Conservation (phyloP, 2,329 filamentous ascomycete genomes). For the Helminthosporium solani region DNA sequence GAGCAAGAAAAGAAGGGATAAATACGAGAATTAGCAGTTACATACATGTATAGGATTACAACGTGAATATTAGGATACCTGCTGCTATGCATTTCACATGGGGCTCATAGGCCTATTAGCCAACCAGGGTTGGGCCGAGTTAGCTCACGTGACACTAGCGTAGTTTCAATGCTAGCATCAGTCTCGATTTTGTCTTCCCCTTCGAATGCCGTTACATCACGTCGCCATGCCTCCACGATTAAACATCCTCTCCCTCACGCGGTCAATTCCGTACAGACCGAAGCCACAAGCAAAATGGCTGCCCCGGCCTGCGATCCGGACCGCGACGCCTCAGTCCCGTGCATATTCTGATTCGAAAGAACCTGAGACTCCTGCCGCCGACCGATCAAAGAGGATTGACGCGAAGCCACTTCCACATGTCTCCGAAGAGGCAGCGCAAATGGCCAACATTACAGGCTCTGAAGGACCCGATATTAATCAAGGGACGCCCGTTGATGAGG, state of each 20-base stretch:
- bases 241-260: slow-evolving; percentile 31
- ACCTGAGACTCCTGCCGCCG: slow-evolving; percentile 27
- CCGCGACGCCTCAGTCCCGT: slow-evolving; percentile 31
- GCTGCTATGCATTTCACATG: background rate
- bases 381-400: slow-evolving; percentile 33
- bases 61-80: background rate
- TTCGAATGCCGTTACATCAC: slow-evolving; percentile 15
- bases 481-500: slow-evolving; percentile 67
- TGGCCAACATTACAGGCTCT: slow-evolving; percentile 58
- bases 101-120: background rate
- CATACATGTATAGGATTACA: background rate
- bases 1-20: no score
- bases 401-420: slow-evolving; percentile 56
- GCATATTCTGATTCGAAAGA: slow-evolving; percentile 35
- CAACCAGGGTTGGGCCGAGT: background rate
- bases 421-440: slow-evolving; percentile 64
- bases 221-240: slow-evolving; percentile 43
- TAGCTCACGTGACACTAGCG: slow-evolving; percentile 19
- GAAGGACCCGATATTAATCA: slow-evolving; percentile 63
- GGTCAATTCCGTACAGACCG: slow-evolving; percentile 36
- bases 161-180: slow-evolving; percentile 2
- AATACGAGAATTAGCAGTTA: no score
- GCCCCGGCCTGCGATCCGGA: slow-evolving; percentile 20
- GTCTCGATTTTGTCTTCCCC: slow-evolving; percentile 20
- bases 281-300: slow-evolving; percentile 33